Conservation (phyloP, 129 eudicot genomes). For the Helianthus annuus region HanXRQr2.0-SUNRISE NC_035434.2:170429625-170430124, state of each 20-base stretch:
- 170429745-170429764: constrained; percentile 75
- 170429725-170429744: constrained; percentile 74
- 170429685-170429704: constrained; percentile 1
- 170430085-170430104: too few species aligned
- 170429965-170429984: neutral
- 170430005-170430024: neutral
- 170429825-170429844: neutral
- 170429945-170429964: constrained; percentile 20
- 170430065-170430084: too few species aligned
- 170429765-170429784: constrained; percentile 60
- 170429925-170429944: constrained; percentile 85
- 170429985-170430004: neutral
- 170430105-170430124: too few species aligned
- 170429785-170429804: neutral
- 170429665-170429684: too few species aligned
- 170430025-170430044: too few species aligned
- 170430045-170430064: too few species aligned
- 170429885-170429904: constrained; percentile 72
- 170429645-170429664: too few species aligned
- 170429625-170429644: too few species aligned
- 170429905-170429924: constrained; percentile 90
- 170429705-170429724: constrained; percentile 69
- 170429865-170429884: constrained; percentile 89
- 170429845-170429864: constrained; percentile 37
- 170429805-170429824: neutral